Percentiles rank a stretch among this genome's conserved stretches.
phyloP scores from a whole-genome alignment of 78 protist genomes.

The Anaeramoeba ignava region DNA sequence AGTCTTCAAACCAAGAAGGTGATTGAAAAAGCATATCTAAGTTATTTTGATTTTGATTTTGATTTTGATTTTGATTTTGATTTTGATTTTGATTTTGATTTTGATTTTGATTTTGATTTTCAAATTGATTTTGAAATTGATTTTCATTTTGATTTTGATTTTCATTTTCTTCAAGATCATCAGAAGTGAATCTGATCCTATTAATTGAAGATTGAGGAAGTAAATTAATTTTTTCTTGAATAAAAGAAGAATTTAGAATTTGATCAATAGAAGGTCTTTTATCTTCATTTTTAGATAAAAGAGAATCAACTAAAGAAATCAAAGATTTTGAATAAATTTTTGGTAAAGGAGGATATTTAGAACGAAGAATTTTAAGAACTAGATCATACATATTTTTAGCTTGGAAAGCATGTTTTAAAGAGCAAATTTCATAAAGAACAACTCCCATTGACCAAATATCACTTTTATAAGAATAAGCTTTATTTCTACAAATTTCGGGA shows the following conservation, averaged over 20 bases:
- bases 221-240: background rate
- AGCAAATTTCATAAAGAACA: conserved; percentile 60
- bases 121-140: too few relatives aligned
- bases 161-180: too few relatives aligned
- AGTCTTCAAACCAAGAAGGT: too few relatives aligned
- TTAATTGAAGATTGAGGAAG: too few relatives aligned
- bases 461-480: conserved; percentile 48
- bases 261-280: background rate
- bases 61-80: too few relatives aligned
- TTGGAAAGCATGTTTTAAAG: conserved; percentile 68
- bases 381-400: conserved; percentile 59
- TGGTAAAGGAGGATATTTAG: background rate
- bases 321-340: background rate
- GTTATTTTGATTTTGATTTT: too few relatives aligned
- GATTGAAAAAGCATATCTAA: too few relatives aligned
- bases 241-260: background rate
- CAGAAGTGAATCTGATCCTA: too few relatives aligned
- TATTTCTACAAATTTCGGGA: conserved; percentile 72
- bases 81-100: too few relatives aligned
- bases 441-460: conserved; percentile 74
- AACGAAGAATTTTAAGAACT: conserved; percentile 59
- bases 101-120: too few relatives aligned
- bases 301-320: background rate
- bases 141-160: too few relatives aligned
- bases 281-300: background rate